A percentile compares a stretch with the other conserved stretches of the same genome.
Evolutionary conservation across 2,329 filamentous ascomycete genomes (phyloP).

Genomic region (Neophaeococcomyces aloes): DNA sequence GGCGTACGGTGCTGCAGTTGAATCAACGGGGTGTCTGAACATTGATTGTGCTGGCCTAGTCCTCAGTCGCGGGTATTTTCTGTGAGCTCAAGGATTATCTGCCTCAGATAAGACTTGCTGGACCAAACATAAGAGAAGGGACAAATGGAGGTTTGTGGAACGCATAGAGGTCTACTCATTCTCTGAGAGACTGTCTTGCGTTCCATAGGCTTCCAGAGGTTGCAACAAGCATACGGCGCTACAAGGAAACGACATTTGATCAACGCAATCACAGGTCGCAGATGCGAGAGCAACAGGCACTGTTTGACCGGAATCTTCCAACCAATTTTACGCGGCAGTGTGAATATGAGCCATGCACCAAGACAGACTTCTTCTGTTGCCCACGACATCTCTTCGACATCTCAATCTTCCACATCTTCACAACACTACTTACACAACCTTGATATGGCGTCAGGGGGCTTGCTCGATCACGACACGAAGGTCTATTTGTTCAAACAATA

Average conservation of each 20-base stretch:
- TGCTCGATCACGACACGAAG: conserved; percentile 31
- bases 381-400: conserved; percentile 11
- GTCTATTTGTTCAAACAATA: conserved; percentile 37
- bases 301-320: not conserved
- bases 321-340: not conserved
- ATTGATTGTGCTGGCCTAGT: not conserved
- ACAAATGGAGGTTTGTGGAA: conserved; percentile 39
- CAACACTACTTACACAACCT: conserved; percentile 18
- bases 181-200: conserved; percentile 41
- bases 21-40: not conserved
- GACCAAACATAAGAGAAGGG: not conserved
- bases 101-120: conserved; percentile 3
- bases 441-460: conserved; percentile 21
- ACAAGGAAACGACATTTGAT: not conserved
- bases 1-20: not conserved
- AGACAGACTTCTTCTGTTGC: conserved; percentile 9
- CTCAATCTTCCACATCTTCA: conserved; percentile 23
- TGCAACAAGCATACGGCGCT: conserved; percentile 17
- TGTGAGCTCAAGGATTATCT: conserved; percentile 3
- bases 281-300: not conserved
- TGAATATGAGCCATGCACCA: conserved; percentile 21
- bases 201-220: conserved; percentile 42
- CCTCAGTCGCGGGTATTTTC: not conserved
- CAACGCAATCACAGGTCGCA: too few species aligned
- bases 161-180: conserved; percentile 40